Evolutionary conservation across 2,329 filamentous ascomycete genomes (phyloP).

Genomic region (Escovopsis weberi): DNA sequence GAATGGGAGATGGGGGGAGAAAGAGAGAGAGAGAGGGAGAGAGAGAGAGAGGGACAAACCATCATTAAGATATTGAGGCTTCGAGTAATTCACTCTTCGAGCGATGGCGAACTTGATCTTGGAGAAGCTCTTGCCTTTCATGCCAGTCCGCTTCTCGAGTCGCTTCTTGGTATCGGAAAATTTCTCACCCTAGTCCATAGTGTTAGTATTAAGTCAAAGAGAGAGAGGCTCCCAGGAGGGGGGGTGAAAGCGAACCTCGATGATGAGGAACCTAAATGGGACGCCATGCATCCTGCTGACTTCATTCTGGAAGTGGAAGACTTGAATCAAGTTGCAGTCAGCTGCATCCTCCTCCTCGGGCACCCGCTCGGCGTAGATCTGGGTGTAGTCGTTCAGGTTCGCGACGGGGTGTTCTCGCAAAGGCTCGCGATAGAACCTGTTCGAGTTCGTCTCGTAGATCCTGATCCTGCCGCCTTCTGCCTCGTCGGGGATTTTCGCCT

Average conservation of each 20-base stretch:
- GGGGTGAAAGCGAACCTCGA: conserved; percentile 41
- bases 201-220: background rate
- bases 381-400: conserved; percentile 73
- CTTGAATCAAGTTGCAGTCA: conserved; percentile 49
- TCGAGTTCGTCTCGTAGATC: conserved; percentile 68
- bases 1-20: background rate
- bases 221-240: background rate
- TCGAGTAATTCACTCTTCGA: conserved; percentile 55
- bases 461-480: conserved; percentile 53
- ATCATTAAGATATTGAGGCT: conserved; percentile 72
- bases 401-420: conserved; percentile 56
- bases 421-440: conserved; percentile 74
- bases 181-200: conserved; percentile 48
- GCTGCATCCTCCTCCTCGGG: conserved; percentile 56
- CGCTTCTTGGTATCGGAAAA: conserved; percentile 90
- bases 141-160: conserved; percentile 79
- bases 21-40: no score
- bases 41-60: conserved; percentile 36
- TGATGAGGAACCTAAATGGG: conserved; percentile 79
- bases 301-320: conserved; percentile 89
- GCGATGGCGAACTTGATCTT: conserved; percentile 94
- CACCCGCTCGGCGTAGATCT: conserved; percentile 66
- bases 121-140: conserved; percentile 96
- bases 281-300: conserved; percentile 70
- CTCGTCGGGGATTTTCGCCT: conserved; percentile 66